These are phyloP conservation scores for Solanum lycopersicoides DNA, from an alignment of 257 asterid species.

Conservation along the genomic window DNA sequence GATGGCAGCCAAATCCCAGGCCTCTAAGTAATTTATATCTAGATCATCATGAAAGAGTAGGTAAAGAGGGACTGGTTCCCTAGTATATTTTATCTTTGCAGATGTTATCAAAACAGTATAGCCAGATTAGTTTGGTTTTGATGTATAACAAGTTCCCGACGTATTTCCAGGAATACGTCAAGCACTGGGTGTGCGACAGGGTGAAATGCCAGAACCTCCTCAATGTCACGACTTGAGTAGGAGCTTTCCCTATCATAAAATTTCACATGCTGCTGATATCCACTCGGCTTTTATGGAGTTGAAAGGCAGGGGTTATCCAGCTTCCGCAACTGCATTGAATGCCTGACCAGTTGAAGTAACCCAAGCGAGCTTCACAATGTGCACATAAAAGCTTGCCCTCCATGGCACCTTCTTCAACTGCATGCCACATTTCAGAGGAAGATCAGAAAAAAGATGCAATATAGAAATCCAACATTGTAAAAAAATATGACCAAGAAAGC, in stretches of 20 bases:
- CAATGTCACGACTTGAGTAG: not conserved
- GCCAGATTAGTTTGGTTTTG: not conserved
- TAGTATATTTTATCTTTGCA: not conserved
- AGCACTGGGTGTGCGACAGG: not conserved
- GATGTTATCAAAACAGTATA: not conserved
- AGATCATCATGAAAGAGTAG: not conserved
- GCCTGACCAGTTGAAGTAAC: constrained; percentile 96
- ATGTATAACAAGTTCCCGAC: not conserved
- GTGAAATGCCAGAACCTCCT: not conserved
- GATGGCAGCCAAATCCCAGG: not conserved
- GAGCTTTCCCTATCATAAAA: not conserved
- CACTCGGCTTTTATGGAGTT: constrained; percentile 87
- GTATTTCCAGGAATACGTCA: not conserved
- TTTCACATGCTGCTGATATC: constrained; percentile 50
- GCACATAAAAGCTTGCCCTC: constrained; percentile 82
- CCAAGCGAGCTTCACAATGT: constrained; percentile 82
- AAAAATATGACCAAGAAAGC: not conserved
- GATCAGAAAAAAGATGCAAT: not conserved
- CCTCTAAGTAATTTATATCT: not conserved
- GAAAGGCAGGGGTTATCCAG: constrained; percentile 97
- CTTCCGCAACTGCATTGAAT: constrained; percentile 98
- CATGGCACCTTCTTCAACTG: constrained; percentile 82
- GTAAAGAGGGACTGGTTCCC: not conserved
- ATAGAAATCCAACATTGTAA: not conserved
- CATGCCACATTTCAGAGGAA: not conserved